Conservation (phyloP, 1,139 yeast species). For the Zygotorulaspora mrakii region DNA sequence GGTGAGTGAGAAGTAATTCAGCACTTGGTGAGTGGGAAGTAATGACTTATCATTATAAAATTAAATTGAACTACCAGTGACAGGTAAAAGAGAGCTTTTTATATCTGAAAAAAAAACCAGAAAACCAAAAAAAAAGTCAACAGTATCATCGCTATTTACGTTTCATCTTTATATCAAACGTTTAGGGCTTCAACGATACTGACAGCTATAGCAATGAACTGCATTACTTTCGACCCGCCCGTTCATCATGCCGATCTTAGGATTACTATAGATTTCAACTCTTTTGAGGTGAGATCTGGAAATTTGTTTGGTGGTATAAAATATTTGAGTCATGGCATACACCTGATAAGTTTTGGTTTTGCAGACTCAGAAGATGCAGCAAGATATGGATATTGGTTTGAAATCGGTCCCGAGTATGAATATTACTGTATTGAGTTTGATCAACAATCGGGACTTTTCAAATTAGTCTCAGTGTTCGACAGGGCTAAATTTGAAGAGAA, state of each 20-base stretch:
- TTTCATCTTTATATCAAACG: neutral
- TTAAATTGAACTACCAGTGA: neutral
- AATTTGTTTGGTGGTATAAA: slow-evolving; percentile 31
- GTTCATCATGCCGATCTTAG: slow-evolving; percentile 17
- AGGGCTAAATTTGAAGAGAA: slow-evolving; percentile 14
- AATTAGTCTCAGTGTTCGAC: slow-evolving; percentile 18
- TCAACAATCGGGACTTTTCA: slow-evolving; percentile 17
- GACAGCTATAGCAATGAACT: slow-evolving; percentile 13
- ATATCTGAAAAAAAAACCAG: slow-evolving; percentile 7
- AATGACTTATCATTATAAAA: neutral
- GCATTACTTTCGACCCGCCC: slow-evolving; percentile 15
- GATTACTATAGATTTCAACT: slow-evolving; percentile 30
- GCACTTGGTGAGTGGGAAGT: neutral
- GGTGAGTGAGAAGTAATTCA: no score
- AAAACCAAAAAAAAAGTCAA: neutral
- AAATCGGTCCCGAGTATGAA: slow-evolving; percentile 5
- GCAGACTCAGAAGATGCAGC: slow-evolving; percentile 15
- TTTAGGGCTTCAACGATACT: slow-evolving; percentile 7
- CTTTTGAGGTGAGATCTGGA: slow-evolving; percentile 25
- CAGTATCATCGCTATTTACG: slow-evolving; percentile 13
- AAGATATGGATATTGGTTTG: slow-evolving; percentile 35
- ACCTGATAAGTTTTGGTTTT: slow-evolving; percentile 29
- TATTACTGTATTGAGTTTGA: slow-evolving; percentile 20
- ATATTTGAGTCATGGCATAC: slow-evolving; percentile 25
- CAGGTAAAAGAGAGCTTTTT: slow-evolving; percentile 10